Evolutionary conservation across 805 yeast species (phyloP), one percentile per base, ranked within the genome.

Genomic region (Ogataea kodamae): DNA sequence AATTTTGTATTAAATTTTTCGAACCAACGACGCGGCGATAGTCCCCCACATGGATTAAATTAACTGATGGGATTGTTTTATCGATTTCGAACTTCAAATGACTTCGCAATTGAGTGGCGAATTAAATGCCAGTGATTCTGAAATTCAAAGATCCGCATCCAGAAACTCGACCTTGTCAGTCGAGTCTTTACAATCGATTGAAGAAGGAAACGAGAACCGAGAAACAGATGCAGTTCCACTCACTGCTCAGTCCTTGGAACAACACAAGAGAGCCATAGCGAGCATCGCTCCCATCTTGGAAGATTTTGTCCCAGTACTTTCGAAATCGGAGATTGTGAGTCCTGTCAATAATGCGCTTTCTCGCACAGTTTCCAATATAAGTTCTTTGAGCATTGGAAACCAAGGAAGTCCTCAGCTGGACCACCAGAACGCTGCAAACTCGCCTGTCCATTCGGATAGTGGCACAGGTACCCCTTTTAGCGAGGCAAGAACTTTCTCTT

Each of bases 271-370:
- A 43, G 90, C 90, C 9, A 78, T 82, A 67, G 89, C 85, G 8
- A 72, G 86, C 0, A 76, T 83, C 26, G 90, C 90, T 1, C 92
- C 94, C 2, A 81, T 83, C 52, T 57, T 84, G 24, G 52, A 60
- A 34, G 88, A 80, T 1, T 84, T 81, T 55, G 71, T 76, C 5
- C 92, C 92, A 5, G 83, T 81, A 50, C 72, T 88, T 1, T 72
- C 81, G 1, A 59, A 57, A 36, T 55, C 63, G 3, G 66, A 62
- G 39, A 48, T 58, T 16, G 59, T 57, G 5, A 55, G 61, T 18
- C 63, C 63, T 11, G 32, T 49, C 5, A 50, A 54, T 20, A 50
- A 50, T 28, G 54, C 59, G 2, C 33, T 58, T 11, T 59, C 63
- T 3, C 42, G 62, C 32, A 54, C 61, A 2, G 50, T 53, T 3